Conservation (phyloP, 495 filamentous ascomycete species). For the Parmelia sp. region DNA sequence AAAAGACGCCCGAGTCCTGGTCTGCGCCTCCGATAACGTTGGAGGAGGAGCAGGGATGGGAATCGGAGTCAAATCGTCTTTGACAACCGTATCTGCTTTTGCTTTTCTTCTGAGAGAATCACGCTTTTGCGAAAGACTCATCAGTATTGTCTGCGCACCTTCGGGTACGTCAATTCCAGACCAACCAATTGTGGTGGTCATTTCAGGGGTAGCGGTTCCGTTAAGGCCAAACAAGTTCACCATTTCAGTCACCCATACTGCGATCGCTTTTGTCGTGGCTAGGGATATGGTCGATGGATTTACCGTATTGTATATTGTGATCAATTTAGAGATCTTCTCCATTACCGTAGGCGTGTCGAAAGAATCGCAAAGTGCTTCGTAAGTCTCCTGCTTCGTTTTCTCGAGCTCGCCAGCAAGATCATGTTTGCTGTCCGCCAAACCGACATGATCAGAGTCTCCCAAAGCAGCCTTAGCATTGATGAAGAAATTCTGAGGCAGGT, state of each 20-base stretch:
- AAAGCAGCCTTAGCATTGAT: conserved; percentile 56
- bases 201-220: conserved; percentile 46
- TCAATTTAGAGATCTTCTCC: conserved; percentile 64
- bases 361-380: conserved; percentile 71
- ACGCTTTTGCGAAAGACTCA: conserved; percentile 57
- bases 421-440: background rate
- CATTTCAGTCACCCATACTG: conserved; percentile 76
- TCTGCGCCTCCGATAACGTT: conserved; percentile 6
- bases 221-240: conserved; percentile 84
- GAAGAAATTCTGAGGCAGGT: conserved; percentile 66
- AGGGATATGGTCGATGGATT: conserved; percentile 45
- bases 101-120: conserved; percentile 60
- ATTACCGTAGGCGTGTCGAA: conserved; percentile 82
- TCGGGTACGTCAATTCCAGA: conserved; percentile 60
- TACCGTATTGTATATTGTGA: conserved; percentile 62
- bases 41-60: background rate
- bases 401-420: conserved; percentile 44
- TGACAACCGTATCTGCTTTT: conserved; percentile 22
- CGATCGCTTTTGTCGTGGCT: conserved; percentile 47
- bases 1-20: conserved; percentile 31
- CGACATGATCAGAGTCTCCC: conserved; percentile 24
- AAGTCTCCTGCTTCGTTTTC: conserved; percentile 55
- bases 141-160: conserved; percentile 57
- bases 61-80: conserved; percentile 8
- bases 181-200: conserved; percentile 69